These are phyloP conservation scores for Phytophthora kernoviae DNA, from an alignment of 352 stramenopile genomes.

Conservation along the genomic window DNA sequence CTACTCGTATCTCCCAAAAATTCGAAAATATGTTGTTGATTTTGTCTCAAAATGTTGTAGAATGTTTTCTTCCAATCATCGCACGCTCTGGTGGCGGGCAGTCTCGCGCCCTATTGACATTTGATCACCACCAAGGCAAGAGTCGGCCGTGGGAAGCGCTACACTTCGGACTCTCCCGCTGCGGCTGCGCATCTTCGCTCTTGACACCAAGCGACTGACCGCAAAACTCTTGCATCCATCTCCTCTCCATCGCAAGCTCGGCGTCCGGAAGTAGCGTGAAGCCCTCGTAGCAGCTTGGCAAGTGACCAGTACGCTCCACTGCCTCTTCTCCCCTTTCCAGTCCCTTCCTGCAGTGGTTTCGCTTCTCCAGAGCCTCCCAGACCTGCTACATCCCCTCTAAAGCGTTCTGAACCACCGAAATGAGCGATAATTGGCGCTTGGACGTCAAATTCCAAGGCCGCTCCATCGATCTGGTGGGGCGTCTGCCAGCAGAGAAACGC, in stretches of 20 bases:
- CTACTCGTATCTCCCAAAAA: too few species aligned
- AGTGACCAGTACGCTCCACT: background rate
- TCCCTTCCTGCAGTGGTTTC: background rate
- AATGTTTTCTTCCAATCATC: conserved; percentile 41
- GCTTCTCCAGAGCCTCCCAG: background rate
- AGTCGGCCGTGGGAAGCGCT: conserved; percentile 15
- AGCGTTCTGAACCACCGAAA: conserved; percentile 1
- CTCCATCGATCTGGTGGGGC: conserved; percentile 71
- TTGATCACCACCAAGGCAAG: conserved; percentile 9
- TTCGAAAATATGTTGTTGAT: too few species aligned
- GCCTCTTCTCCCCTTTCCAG: conserved; percentile 8
- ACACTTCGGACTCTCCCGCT: conserved; percentile 13
- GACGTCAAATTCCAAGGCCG: conserved; percentile 87
- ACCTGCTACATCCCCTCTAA: background rate
- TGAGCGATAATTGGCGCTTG: conserved; percentile 84
- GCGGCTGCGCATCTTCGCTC: conserved; percentile 10
- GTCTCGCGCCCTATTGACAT: conserved; percentile 25
- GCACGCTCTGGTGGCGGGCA: background rate
- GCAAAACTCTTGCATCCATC: conserved; percentile 1
- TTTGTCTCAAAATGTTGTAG: too few species aligned
- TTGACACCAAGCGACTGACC: background rate
- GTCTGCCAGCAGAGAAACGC: conserved; percentile 82
- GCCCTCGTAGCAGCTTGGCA: background rate
- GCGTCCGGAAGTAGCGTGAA: conserved; percentile 6
- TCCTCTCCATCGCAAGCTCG: conserved; percentile 6